Base-by-base conservation (phyloP, 2,329 filamentous ascomycete species). In the Xylaria digitata region DNA sequence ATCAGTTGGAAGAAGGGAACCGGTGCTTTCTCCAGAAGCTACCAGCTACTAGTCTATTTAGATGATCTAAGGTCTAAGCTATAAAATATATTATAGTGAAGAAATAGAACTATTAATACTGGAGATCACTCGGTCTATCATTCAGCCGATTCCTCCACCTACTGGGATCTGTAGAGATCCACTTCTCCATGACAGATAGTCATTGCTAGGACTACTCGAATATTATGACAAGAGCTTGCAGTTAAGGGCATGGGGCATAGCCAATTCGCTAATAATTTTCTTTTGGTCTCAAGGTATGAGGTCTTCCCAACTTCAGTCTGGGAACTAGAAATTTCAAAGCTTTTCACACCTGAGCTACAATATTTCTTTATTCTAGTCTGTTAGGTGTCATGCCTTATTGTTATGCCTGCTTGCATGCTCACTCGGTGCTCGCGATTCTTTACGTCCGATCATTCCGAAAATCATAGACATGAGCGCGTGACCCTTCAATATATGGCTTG, bases 331-430 rank as follows among this genome's bases (percentile, higher is more conserved):
- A 37, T 42, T 5, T 42, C 34, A 15, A 21, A 15, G n/a, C 9
- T 54, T 17, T 54, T 32, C 32, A 34, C 32, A 13, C 23, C 26
- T 15, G 9, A 52, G 23, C 23, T 52, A 32, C 23, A n/a, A 32
- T n/a, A 45, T 30, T 32, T 2, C 21, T 43, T 46, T 30, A 56
- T 56, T 58, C 30, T 58, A 2, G 30, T 40, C 55, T 49, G 55
- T 58, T 58, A 40, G 43, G 30, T 49, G 32, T 26, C 55, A 58
- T 49, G 32, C 55, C 19, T 58, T 58, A 49, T 30, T 26, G 55
- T 58, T 58, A 58, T 58, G 30, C 40, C 30, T 26, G 26, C 55
- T 49, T 58, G 55, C 55, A 58, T 58, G 19, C 43, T 40, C 8
- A 58, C 13, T 34, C 17, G n/a, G 30, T 26, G 9, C 55, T 58